Conservation (phyloP, 768 basidiomycete species). For the Leccinum aurantiacum region DNA sequence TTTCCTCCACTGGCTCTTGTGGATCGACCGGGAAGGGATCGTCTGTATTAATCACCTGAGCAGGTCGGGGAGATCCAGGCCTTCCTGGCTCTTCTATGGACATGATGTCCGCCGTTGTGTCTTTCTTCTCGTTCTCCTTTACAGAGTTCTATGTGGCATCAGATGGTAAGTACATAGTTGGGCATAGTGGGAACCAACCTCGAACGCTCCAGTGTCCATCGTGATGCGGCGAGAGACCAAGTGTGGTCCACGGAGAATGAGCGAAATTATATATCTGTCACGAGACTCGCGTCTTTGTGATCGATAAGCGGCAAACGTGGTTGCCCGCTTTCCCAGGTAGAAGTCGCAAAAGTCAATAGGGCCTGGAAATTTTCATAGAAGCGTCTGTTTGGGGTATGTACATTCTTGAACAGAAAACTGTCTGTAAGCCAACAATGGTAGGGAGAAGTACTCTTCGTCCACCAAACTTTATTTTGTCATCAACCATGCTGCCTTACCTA, state of each 20-base stretch:
- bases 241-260: neutral
- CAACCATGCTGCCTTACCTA: no score
- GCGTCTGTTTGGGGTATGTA: no score
- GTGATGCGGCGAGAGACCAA: neutral
- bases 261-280: neutral
- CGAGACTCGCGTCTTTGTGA: neutral
- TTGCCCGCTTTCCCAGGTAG: neutral
- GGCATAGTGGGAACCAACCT: neutral
- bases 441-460: no score
- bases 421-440: no score
- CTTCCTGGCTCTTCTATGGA: conserved; percentile 10
- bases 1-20: conserved; percentile 1
- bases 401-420: no score
- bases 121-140: conserved; percentile 6
- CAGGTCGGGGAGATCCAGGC: neutral
- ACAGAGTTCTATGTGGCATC: conserved; percentile 2
- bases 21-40: conserved; percentile 4
- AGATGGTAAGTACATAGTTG: neutral
- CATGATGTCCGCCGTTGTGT: neutral
- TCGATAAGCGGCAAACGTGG: neutral
- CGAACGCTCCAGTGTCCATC: conserved; percentile 4
- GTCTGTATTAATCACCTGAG: neutral
- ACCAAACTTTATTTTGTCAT: no score
- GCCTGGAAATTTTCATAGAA: no score
- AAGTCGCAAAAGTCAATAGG: neutral